Evolutionary conservation across 129 eudicot genomes (phyloP), one percentile per base, ranked within the genome.

Genomic region (Chrysanthemum makinoi): DNA sequence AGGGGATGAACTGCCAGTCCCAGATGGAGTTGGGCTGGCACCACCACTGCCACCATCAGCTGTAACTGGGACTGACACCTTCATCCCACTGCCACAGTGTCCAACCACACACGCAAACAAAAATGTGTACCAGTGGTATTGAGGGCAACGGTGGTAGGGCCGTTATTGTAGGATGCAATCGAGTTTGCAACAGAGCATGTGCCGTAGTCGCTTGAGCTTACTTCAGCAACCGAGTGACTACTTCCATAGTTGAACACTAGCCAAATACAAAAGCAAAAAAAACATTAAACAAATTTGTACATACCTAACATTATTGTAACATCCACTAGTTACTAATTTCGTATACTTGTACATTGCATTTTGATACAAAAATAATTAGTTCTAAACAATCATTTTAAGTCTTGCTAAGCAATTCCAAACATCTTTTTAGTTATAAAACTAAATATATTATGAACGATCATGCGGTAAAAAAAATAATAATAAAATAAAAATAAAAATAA

Each of bases 21-120:
- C 66, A 24, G 80, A 60, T 65, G 33, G 75, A 14, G 84, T 24
- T 17, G 86, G 48, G 44, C 85, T 12, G 68, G 78, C 28, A 70
- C 67, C 58, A 68, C 65, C 54, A 70, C 71, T 51, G 8, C 62
- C 69, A 17, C 70, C 49, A 13, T 69, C 49, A 3, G 64, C 52
- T 13, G 85, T 86, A 53, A 52, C 78, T 10, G 63, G 52, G 16
- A 85, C 84, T 0, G 83, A 24, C 13, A 85, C 53, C 73, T 79
- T 80, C 90, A 82, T 82, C 68, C 89, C 86, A 10, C 72, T 73
- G 2, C 75, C 28, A 26, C 90, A 85, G 58, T 85, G 90, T 57
- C 82, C 77, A 0, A 76, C 14, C 13, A 77, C 84, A 46, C 82
- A n/a, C 80, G 16, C 90, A 85, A 35, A 76, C 51, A 62, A 85